Conservation (phyloP, 345 rosid species). For the Citrus mangshanensis region DNA sequence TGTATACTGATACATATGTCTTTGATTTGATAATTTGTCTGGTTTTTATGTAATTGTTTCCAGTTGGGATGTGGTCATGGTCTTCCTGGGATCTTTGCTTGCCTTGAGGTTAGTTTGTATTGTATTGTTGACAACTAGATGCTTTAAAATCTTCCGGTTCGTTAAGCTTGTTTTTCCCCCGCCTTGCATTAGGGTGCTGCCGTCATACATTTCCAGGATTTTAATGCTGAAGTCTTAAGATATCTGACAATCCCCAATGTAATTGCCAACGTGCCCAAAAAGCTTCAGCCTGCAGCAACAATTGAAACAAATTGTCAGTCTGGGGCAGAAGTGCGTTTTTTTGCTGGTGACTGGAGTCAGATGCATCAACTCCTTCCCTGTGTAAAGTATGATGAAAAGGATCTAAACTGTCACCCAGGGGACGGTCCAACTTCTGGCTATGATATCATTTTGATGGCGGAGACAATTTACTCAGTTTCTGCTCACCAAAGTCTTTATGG, state of each 20-base stretch:
- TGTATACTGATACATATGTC: neutral
- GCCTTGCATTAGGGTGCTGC: conserved; percentile 54
- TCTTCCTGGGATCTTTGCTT: conserved; percentile 81
- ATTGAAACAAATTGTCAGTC: conserved; percentile 14
- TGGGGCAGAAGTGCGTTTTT: conserved; percentile 44
- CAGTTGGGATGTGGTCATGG: conserved; percentile 99
- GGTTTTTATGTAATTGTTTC: conserved; percentile 21
- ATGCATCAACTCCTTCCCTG: conserved; percentile 62
- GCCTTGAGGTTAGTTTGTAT: conserved; percentile 56
- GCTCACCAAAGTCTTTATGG: conserved; percentile 62
- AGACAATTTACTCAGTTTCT: conserved; percentile 76
- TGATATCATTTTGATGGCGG: conserved; percentile 86
- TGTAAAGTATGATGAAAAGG: conserved; percentile 30
- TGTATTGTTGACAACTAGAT: neutral
- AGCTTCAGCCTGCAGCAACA: conserved; percentile 12
- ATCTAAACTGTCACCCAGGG: conserved; percentile 19
- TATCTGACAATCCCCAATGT: conserved; percentile 83
- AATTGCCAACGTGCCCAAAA: conserved; percentile 44
- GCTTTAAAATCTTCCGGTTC: conserved; percentile 5
- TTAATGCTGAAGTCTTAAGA: conserved; percentile 80
- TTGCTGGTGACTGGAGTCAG: conserved; percentile 90
- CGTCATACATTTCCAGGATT: conserved; percentile 80
- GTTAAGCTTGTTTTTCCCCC: conserved; percentile 6
- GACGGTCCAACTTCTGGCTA: conserved; percentile 41
- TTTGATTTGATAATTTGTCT: neutral